phyloP scores from a whole-genome alignment of 1,284 basidiomycete species.

The Rhodotorula sp. region DNA sequence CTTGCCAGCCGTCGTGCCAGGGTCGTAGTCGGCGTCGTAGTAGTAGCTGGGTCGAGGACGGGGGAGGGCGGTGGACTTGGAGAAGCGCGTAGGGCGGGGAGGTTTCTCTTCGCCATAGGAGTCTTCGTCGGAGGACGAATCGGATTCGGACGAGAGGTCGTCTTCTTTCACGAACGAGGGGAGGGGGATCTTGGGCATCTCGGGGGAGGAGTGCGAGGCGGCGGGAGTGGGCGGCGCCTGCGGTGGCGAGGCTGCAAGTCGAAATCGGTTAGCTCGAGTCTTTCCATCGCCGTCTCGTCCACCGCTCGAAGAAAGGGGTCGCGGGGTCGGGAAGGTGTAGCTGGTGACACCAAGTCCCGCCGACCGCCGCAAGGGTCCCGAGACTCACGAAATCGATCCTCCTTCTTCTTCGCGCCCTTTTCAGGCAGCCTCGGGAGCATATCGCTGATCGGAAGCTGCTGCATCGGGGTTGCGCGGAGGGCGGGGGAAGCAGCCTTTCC shows the following conservation, averaged over 20 bases:
- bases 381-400: too few relatives aligned
- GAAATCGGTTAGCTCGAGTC: too few relatives aligned
- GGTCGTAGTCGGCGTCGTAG: conserved; percentile 40
- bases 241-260: conserved; percentile 6
- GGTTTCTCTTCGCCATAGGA: conserved; percentile 31
- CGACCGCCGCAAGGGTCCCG: too few relatives aligned
- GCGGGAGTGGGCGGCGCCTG: background rate
- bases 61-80: conserved; percentile 24
- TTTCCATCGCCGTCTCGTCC: too few relatives aligned
- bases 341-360: too few relatives aligned
- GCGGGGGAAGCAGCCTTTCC: too few relatives aligned
- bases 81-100: conserved; percentile 6
- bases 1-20: conserved; percentile 28
- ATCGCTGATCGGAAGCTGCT: too few relatives aligned
- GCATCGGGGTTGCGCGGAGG: too few relatives aligned
- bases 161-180: conserved; percentile 37
- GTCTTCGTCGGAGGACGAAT: conserved; percentile 39
- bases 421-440: too few relatives aligned
- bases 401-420: too few relatives aligned
- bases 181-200: conserved; percentile 16
- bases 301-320: too few relatives aligned
- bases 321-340: too few relatives aligned
- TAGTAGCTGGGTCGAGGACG: conserved; percentile 39
- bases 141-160: conserved; percentile 23
- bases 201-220: background rate